Percentiles rank a stretch among this genome's conserved stretches.
These are phyloP conservation scores for Fusarium sp. DNA, from an alignment of 2,329 filamentous ascomycete genomes.

Conservation along the genomic window DNA sequence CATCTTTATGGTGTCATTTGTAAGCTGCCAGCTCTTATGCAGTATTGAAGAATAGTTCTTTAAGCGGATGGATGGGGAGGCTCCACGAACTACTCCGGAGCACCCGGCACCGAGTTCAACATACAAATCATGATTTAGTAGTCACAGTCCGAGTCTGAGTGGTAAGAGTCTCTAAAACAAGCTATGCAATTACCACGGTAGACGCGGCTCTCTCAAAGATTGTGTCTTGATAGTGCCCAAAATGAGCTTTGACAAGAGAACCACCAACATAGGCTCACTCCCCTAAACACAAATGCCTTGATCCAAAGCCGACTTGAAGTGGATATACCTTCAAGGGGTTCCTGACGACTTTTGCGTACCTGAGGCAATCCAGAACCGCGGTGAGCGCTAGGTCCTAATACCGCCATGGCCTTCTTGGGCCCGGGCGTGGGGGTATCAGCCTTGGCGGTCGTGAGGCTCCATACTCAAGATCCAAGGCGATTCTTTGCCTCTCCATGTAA, in stretches of 20 bases:
- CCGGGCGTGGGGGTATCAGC: neutral
- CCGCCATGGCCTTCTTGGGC: neutral
- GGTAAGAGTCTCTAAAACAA: neutral
- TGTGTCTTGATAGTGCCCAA: neutral
- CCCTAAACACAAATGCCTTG: neutral
- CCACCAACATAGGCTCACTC: neutral
- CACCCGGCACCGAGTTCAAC: neutral
- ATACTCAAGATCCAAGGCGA: neutral
- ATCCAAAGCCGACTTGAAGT: neutral
- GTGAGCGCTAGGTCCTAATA: neutral
- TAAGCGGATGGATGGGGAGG: too few relatives aligned
- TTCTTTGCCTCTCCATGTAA: neutral
- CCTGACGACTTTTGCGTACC: neutral
- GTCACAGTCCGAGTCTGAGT: neutral
- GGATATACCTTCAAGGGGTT: neutral
- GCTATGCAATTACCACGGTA: neutral
- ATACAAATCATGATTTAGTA: neutral
- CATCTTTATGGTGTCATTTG: neutral
- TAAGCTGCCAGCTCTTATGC: neutral
- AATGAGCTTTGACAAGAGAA: neutral
- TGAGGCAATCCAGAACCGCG: neutral
- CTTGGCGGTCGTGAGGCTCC: neutral
- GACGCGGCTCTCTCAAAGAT: neutral
- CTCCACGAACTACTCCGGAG: neutral
- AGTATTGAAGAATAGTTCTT: neutral